Evolutionary conservation across 352 stramenopile genomes (phyloP).

Genomic region (Globisporangium middletonii): DNA sequence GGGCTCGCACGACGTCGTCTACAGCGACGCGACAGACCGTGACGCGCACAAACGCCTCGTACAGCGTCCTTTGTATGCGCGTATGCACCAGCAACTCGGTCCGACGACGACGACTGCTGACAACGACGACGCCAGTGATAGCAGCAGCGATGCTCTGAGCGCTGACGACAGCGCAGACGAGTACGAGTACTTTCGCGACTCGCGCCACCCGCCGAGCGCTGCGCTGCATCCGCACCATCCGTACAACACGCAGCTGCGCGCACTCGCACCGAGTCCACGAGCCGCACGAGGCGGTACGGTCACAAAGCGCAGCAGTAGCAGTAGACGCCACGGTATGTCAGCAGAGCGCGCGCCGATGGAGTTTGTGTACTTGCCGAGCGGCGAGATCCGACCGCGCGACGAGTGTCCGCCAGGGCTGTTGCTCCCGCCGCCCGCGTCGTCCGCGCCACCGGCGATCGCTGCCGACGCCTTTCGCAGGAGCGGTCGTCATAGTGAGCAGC

Average conservation of each 20-base stretch:
- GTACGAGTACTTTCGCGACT: slow-evolving; percentile 8
- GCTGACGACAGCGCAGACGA: neutral
- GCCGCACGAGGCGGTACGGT: slow-evolving; percentile 4
- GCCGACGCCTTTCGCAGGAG: neutral
- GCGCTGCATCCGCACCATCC: slow-evolving; percentile 32
- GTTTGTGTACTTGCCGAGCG: slow-evolving; percentile 52
- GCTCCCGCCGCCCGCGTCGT: slow-evolving; percentile 20
- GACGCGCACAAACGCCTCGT: slow-evolving; percentile 8
- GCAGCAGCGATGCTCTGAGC: neutral
- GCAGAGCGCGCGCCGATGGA: slow-evolving; percentile 34
- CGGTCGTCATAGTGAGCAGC: slow-evolving; percentile 1
- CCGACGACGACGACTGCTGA: neutral
- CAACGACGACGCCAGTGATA: slow-evolving; percentile 5
- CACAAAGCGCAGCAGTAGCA: neutral
- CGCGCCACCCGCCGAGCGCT: slow-evolving; percentile 14
- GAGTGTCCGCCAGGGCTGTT: slow-evolving; percentile 43
- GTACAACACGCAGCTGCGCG: slow-evolving; percentile 31
- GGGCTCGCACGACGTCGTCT: slow-evolving; percentile 56
- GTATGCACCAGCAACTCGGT: neutral
- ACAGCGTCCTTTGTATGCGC: neutral
- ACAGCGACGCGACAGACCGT: slow-evolving; percentile 16
- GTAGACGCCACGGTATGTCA: neutral
- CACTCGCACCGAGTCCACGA: slow-evolving; percentile 16
- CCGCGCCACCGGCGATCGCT: neutral
- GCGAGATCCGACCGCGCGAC: slow-evolving; percentile 52